Percentiles rank a stretch among this genome's conserved stretches.
These are phyloP conservation scores for Fusarium verticillioides DNA, from an alignment of 2,329 filamentous ascomycete genomes.

Conservation along the genomic window DNA sequence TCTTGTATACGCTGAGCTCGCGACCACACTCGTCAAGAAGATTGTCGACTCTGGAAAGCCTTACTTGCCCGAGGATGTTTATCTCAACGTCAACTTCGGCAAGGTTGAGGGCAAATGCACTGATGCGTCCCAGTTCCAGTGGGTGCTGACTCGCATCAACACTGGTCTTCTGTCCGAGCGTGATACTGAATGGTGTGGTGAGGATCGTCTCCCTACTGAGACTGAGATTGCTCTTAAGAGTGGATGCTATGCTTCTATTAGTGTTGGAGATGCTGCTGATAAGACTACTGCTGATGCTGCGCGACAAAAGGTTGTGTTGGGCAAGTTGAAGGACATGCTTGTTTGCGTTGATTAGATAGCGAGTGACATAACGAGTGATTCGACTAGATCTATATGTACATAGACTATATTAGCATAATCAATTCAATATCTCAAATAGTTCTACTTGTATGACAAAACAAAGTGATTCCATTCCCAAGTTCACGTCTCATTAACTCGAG, in stretches of 20 bases:
- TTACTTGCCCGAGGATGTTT: conserved; percentile 70
- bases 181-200: conserved; percentile 69
- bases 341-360: conserved; percentile 37
- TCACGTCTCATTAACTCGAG: not conserved
- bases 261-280: conserved; percentile 67
- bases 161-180: conserved; percentile 60
- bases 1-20: conserved; percentile 71
- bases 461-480: not conserved
- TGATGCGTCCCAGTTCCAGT: conserved; percentile 66
- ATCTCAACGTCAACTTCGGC: conserved; percentile 77
- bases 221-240: conserved; percentile 58
- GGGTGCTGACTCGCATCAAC: conserved; percentile 72
- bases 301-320: conserved; percentile 47
- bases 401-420: not conserved
- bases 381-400: not conserved
- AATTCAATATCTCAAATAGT: not conserved
- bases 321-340: conserved; percentile 48
- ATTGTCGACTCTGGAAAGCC: conserved; percentile 68
- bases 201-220: conserved; percentile 68
- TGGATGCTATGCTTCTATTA: conserved; percentile 72
- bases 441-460: too few relatives aligned
- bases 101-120: conserved; percentile 62
- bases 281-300: conserved; percentile 63
- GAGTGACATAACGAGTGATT: accelerated
- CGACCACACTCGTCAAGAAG: conserved; percentile 65